Evolutionary conservation across 208 protist genomes (phyloP), one percentile per base, ranked within the genome.

Genomic region (Crithidia mellificae): DNA sequence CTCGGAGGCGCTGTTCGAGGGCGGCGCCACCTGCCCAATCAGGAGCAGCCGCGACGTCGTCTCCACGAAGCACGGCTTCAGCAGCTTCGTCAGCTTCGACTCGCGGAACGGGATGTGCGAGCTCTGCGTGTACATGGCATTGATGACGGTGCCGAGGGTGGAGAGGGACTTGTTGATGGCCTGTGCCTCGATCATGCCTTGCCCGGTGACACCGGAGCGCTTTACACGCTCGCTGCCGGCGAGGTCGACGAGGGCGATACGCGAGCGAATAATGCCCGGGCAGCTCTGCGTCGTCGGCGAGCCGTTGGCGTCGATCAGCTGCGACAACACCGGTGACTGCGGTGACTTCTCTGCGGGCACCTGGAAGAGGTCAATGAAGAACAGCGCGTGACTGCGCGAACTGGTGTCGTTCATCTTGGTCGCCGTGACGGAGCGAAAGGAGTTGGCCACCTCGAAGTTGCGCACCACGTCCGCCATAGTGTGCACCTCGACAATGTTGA

Each of bases 241-340:
- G n/a, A 99, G 88, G 80, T 99, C 97, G 14, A 98, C 95, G 32
- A 99, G 88, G 22, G 97, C 78, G 38, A 99, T 94, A 57, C 96
- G 96, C 11, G 92, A 97, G 22, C 82, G 83, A 11, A 92, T 90
- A 24, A 96, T 77, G n/a, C 92, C 91, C 2, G 81, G 68, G 17
- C 91, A 81, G 22, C 71, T 66, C 36, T 80, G 72, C 6, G 68
- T 69, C 19, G 55, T 44, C 27, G 72, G 73, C 43, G 77, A 52
- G 2, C 81, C 79, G 44, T 78, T 83, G 12, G 61, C 77, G 68
- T 91, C 84, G 15, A 95, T 52, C 15, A 95, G 56, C 46, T 79
- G 50, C 46, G 73, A 69, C 27, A 87, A 58, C 58, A 76, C 41
- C 24, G 85, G 85, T 38, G 52, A 29, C 54, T 62, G 53, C 50